Percentiles rank a stretch among this genome's conserved stretches.
Evolutionary conservation across 2,329 filamentous ascomycete genomes (phyloP).

Genomic region (Chaetothyriales sp.): DNA sequence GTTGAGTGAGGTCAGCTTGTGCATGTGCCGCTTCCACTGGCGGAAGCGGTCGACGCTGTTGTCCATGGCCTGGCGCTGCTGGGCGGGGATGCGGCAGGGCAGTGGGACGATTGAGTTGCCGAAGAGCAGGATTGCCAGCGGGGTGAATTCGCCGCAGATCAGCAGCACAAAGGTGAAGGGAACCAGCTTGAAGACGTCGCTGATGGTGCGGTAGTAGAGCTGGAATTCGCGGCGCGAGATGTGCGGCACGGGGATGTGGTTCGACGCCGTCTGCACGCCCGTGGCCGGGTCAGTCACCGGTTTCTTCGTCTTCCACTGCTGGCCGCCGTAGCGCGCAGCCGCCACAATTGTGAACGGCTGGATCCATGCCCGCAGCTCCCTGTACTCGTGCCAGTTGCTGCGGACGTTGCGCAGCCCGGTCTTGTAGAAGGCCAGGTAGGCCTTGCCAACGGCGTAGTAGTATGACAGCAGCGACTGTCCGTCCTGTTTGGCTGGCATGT

Average conservation of each 20-base stretch:
- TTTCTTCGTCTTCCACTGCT: background rate
- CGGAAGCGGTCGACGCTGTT: background rate
- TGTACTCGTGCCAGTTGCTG: conserved; percentile 39
- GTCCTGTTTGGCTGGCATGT: background rate
- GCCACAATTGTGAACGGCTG: conserved; percentile 15
- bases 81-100: conserved; percentile 67
- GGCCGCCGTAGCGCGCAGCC: conserved; percentile 28
- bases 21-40: background rate
- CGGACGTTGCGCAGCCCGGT: conserved; percentile 61
- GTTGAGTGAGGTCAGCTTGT: background rate
- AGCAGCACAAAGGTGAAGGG: conserved; percentile 62
- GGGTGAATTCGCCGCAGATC: conserved; percentile 73
- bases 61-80: conserved; percentile 40
- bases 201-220: conserved; percentile 49
- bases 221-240: conserved; percentile 55
- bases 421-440: conserved; percentile 79
- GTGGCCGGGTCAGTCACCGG: background rate
- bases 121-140: conserved; percentile 58
- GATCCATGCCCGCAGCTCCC: conserved; percentile 21
- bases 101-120: conserved; percentile 56
- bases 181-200: conserved; percentile 65
- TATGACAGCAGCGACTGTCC: conserved; percentile 23
- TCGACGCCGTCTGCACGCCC: background rate
- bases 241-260: conserved; percentile 13
- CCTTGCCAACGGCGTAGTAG: conserved; percentile 50